A percentile compares a stretch with the other conserved stretches of the same genome.
These are phyloP conservation scores for Candida peoriensis DNA, from an alignment of 805 yeast species.

Conservation along the genomic window DNA sequence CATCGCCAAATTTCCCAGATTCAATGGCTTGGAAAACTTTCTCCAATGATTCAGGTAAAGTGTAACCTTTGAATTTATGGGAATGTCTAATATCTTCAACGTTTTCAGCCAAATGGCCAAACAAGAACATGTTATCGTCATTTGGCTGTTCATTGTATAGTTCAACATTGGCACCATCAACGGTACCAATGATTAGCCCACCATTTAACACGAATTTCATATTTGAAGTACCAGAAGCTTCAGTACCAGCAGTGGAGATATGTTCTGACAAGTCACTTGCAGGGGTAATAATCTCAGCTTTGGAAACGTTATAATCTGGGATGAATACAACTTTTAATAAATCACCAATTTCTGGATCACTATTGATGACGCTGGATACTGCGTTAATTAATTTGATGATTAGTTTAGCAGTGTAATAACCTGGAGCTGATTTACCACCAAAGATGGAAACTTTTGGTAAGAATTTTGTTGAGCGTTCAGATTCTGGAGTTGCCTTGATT, in stretches of 20 bases:
- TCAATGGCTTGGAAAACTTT: conserved; percentile 65
- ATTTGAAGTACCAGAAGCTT: conserved; percentile 93
- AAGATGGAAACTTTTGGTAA: conserved; percentile 76
- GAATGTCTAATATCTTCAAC: conserved; percentile 80
- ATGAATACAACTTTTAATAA: conserved; percentile 81
- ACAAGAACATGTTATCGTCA: conserved; percentile 86
- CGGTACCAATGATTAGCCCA: conserved; percentile 91
- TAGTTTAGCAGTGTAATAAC: conserved; percentile 90
- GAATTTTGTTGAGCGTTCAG: conserved; percentile 51
- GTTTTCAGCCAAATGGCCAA: conserved; percentile 86
- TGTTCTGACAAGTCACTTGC: conserved; percentile 91
- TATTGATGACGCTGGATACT: conserved; percentile 76
- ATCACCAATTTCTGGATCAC: conserved; percentile 68
- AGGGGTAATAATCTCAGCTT: conserved; percentile 87
- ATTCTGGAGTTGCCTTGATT: conserved; percentile 62
- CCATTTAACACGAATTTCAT: conserved; percentile 95
- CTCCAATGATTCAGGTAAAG: conserved; percentile 53
- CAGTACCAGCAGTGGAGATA: conserved; percentile 96
- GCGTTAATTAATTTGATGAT: conserved; percentile 81
- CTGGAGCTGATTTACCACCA: conserved; percentile 98
- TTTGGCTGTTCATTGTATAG: conserved; percentile 84
- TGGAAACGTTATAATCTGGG: conserved; percentile 91
- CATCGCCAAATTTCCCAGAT: conserved; percentile 65
- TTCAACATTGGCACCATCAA: conserved; percentile 95
- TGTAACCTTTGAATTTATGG: conserved; percentile 53